phyloP scores from a whole-genome alignment of 345 rosid species.

The Brassica rapa region DNA sequence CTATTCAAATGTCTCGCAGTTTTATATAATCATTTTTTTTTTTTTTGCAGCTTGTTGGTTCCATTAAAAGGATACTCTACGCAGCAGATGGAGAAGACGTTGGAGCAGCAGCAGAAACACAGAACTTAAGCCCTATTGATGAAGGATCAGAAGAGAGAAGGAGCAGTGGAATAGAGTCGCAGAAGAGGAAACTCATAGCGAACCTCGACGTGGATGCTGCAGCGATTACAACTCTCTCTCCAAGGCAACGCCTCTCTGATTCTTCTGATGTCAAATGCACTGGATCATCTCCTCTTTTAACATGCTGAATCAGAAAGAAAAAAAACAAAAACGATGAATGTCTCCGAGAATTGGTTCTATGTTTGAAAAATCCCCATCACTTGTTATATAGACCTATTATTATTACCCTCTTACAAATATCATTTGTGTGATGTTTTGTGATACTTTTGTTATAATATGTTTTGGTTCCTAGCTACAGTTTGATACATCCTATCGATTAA shows the following conservation, averaged over 20 bases:
- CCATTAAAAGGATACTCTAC: constrained; percentile 77
- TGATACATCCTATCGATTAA: neutral
- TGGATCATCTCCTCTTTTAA: constrained; percentile 83
- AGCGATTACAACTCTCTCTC: constrained; percentile 67
- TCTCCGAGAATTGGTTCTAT: constrained; percentile 17
- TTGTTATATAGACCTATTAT: neutral
- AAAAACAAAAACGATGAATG: neutral
- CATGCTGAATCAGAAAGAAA: constrained; percentile 48
- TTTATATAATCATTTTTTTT: neutral
- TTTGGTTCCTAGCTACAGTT: constrained; percentile 11
- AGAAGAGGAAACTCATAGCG: constrained; percentile 74
- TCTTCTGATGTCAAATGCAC: constrained; percentile 87
- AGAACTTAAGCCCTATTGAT: constrained; percentile 76
- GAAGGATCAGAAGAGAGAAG: constrained; percentile 67
- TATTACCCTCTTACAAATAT: constrained; percentile 6
- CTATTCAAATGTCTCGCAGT: neutral
- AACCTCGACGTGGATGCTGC: constrained; percentile 78
- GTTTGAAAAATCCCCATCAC: neutral
- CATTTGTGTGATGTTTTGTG: constrained; percentile 29
- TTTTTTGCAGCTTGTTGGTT: constrained; percentile 64
- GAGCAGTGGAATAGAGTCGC: constrained; percentile 51
- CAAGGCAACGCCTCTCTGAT: constrained; percentile 84
- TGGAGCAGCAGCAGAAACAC: constrained; percentile 51
- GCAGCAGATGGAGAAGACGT: constrained; percentile 74
- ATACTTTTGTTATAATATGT: constrained; percentile 10